These are phyloP conservation scores for Cordyceps cicadae DNA, from an alignment of 2,329 filamentous ascomycete genomes.

Conservation along the genomic window DNA sequence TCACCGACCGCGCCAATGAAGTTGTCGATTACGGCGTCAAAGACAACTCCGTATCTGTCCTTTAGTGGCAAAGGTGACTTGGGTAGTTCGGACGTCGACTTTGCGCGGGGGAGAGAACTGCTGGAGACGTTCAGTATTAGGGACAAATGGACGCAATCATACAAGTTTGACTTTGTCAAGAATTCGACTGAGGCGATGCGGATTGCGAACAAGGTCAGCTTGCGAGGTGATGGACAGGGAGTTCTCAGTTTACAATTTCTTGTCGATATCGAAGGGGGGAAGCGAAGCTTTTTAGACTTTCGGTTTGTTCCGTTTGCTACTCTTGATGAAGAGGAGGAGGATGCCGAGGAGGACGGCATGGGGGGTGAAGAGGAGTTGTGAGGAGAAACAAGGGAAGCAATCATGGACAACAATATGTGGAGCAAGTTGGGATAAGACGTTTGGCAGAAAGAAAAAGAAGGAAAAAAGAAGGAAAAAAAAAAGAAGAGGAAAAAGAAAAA, in stretches of 20 bases:
- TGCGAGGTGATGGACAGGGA: constrained; percentile 79
- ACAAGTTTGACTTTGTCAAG: constrained; percentile 81
- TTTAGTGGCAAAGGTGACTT: constrained; percentile 56
- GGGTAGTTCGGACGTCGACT: constrained; percentile 57
- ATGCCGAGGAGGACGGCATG: constrained; percentile 24
- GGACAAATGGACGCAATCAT: constrained; percentile 58
- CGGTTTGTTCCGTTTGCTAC: constrained; percentile 66
- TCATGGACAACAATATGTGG: background rate
- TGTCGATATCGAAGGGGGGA: constrained; percentile 71
- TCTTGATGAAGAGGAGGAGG: constrained; percentile 45
- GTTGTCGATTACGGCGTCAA: constrained; percentile 59
- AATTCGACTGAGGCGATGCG: constrained; percentile 88
- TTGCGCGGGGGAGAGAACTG: constrained; percentile 54
- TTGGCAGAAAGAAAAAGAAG: background rate
- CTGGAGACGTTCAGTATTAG: constrained; percentile 66
- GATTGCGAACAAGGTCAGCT: constrained; percentile 82
- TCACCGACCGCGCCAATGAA: constrained; percentile 62
- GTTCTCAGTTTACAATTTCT: constrained; percentile 94
- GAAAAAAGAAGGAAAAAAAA: background rate
- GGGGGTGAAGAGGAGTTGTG: constrained; percentile 2
- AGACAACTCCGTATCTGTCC: constrained; percentile 61
- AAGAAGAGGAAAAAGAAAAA: background rate
- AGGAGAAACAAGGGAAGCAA: background rate
- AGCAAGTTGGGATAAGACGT: background rate
- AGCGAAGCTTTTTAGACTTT: constrained; percentile 72